Base-by-base conservation (phyloP, 805 yeast genomes). In the Wickerhamiella azymoides region DNA sequence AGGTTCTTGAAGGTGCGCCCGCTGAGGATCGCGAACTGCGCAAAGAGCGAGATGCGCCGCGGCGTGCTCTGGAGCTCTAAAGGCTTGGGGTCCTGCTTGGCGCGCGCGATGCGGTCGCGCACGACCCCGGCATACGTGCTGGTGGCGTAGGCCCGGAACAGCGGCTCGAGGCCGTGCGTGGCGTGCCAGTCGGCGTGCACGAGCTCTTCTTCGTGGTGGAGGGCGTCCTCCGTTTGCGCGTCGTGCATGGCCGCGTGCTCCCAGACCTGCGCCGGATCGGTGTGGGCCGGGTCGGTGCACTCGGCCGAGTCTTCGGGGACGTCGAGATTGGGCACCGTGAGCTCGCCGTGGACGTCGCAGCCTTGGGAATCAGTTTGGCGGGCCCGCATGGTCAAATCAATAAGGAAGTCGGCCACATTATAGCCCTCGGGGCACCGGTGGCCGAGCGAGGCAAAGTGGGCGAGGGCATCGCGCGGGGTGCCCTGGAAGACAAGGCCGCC, bases 401-500 rank as follows among this genome's bases (percentile, higher is more conserved):
- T 83, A 60, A 89, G 67, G 57, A 77, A 92, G 60, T 92, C 98
- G 1, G 97, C 98, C 56, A 92, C 76, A 57, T 92, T 92, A 61
- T 84, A 89, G 33, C 95, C 95, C 11, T 71, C 60, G 1, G 98
- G 98, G 62, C 96, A 85, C 43, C 68, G 64, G 62, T 76, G 84
- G 0, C 96, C 96, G 55, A 77, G 72, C 28, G 69, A 71, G 8
- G 74, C 69, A 60, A 92, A 84, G 62, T 81, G 86, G 47, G 80
- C 82, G 53, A 77, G 74, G 45, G 92, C 82, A 39, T 75, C 74
- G 6, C 70, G 65, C 72, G 81, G 80, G n/a, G 76, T 77, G 14
- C 98, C 98, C 0, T 95, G 84, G 58, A 82, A 92, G 2, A 88
- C 80, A 60, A 85, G 66, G 52, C 78, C 77, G 49, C 98, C 97